Conservation (phyloP, 2,329 filamentous ascomycete genomes). For the Sordariomycetes sp. region DNA sequence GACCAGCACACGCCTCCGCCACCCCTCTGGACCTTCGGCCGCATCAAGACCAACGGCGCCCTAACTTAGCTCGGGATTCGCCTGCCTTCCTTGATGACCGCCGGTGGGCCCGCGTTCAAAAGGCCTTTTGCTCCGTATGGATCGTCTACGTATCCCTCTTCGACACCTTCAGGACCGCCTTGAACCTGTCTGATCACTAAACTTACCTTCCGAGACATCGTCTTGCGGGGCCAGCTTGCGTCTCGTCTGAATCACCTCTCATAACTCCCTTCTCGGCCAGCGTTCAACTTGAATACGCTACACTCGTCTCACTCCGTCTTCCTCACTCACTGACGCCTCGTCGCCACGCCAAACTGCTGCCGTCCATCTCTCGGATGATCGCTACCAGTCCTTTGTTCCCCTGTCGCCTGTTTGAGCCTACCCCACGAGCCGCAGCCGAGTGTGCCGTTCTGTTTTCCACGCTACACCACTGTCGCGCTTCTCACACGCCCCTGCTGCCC, state of each 20-base stretch:
- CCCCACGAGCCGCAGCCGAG: not conserved
- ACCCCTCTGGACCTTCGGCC: not conserved
- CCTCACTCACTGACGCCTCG: not conserved
- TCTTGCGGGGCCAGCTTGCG: not conserved
- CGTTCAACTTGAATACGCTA: not conserved
- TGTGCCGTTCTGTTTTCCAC: not conserved
- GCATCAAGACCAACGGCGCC: not conserved
- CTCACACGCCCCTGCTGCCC: not conserved
- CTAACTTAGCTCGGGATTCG: not conserved
- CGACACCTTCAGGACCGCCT: not conserved
- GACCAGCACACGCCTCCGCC: not conserved
- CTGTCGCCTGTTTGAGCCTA: not conserved
- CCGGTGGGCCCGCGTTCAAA: not conserved
- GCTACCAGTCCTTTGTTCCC: not conserved
- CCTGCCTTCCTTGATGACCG: not conserved
- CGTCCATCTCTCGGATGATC: constrained; percentile 5
- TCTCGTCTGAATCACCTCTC: not conserved
- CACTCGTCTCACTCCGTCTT: not conserved
- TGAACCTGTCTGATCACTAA: not conserved
- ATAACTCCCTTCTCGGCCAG: not conserved
- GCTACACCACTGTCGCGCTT: not conserved
- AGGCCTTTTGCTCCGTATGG: not conserved
- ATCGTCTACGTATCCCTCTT: not conserved
- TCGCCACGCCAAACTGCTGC: not conserved
- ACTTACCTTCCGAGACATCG: not conserved